Conservation (phyloP, 1,139 yeast species). For the Kurtzmaniella quercitrusa region DNA sequence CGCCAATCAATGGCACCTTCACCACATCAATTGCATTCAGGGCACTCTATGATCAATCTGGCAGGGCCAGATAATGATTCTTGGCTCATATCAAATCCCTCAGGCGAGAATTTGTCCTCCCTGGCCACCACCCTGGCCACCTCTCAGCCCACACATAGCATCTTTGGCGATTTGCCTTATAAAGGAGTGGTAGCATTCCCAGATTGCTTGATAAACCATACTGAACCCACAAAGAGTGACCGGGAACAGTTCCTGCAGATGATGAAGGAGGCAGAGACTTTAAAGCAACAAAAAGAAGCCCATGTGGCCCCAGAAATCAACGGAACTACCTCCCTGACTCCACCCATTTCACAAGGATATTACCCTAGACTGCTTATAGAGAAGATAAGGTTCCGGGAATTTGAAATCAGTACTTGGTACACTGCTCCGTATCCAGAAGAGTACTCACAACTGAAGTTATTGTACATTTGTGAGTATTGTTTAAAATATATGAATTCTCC, state of each 20-base stretch:
- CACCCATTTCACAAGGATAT: background rate
- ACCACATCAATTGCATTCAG: background rate
- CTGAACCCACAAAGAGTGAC: conserved; percentile 56
- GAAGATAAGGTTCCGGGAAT: conserved; percentile 63
- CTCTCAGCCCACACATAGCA: background rate
- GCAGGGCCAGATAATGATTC: background rate
- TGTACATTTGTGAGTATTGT: conserved; percentile 84
- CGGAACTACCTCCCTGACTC: background rate
- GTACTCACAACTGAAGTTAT: conserved; percentile 55
- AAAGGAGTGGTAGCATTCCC: conserved; percentile 58
- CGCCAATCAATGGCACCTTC: background rate
- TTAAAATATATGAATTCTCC: conserved; percentile 76
- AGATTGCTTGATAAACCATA: conserved; percentile 57
- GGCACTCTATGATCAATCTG: background rate
- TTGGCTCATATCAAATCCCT: background rate
- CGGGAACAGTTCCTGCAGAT: conserved; percentile 41
- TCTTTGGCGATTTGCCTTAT: conserved; percentile 49
- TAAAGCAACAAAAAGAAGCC: conserved; percentile 6
- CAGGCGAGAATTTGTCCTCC: conserved; percentile 2
- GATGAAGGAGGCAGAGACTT: conserved; percentile 20
- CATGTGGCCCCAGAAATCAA: background rate
- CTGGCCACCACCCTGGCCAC: too few species aligned
- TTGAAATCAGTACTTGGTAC: conserved; percentile 86
- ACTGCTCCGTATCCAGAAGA: conserved; percentile 93
- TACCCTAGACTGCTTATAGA: conserved; percentile 30